A percentile compares a stretch with the other conserved stretches of the same genome.
Conservation (phyloP, 305 asterid genomes). For the Fraxinus platypoda region DNA sequence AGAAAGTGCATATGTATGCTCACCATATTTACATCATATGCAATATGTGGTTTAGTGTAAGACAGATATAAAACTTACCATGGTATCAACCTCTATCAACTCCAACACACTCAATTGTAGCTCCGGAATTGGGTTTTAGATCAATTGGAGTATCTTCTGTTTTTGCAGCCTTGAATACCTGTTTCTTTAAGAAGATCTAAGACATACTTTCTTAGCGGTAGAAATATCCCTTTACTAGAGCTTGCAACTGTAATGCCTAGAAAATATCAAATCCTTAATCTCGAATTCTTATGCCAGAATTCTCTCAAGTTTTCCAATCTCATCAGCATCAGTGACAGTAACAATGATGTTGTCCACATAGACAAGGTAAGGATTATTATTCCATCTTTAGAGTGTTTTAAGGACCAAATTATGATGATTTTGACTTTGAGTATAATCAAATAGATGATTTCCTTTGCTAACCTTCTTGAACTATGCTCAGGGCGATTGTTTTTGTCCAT, state of each 20-base stretch:
- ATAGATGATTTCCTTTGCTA: background rate
- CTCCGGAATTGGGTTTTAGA: background rate
- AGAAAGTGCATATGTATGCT: background rate
- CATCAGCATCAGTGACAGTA: background rate
- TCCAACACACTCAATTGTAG: background rate
- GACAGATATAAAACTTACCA: background rate
- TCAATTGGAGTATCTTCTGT: background rate
- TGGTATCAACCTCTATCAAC: background rate
- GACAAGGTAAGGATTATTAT: background rate
- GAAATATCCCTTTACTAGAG: background rate
- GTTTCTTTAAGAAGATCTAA: background rate
- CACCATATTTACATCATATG: background rate
- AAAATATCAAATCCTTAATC: background rate
- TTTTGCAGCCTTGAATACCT: background rate
- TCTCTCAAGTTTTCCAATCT: background rate
- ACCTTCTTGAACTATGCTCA: background rate
- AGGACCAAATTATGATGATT: background rate
- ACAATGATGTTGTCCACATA: too few species aligned
- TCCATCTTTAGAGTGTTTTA: background rate
- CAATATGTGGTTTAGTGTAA: background rate
- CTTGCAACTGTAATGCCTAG: background rate
- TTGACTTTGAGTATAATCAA: background rate
- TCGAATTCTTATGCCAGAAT: background rate
- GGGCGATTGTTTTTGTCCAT: background rate
- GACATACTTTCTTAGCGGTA: background rate